phyloP scores from a whole-genome alignment of 1,139 yeast species.

The Blastobotrys illinoisensis region DNA sequence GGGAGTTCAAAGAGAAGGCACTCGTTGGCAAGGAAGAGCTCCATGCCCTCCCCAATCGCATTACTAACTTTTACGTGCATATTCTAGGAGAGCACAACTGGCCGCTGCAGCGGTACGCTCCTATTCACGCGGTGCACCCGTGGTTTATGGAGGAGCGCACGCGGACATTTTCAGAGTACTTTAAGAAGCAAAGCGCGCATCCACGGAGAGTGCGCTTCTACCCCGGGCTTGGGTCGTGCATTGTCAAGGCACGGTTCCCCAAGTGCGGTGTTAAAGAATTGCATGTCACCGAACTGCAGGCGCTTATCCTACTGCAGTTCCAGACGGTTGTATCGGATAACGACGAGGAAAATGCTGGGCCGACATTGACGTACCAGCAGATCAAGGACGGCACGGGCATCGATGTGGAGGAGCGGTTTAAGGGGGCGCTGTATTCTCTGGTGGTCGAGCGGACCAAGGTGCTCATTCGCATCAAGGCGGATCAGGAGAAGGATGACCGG shows the following conservation, averaged over 20 bases:
- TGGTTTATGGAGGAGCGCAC: not conserved
- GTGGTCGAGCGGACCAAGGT: conserved; percentile 28
- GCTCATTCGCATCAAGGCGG: conserved; percentile 21
- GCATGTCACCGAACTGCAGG: conserved; percentile 28
- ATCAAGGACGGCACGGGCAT: conserved; percentile 19
- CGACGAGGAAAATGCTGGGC: conserved; percentile 14
- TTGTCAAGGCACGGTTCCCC: conserved; percentile 30
- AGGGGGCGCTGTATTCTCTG: conserved; percentile 28
- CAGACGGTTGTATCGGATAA: not conserved
- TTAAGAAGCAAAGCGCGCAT: not conserved
- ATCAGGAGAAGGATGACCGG: conserved; percentile 22
- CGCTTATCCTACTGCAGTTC: conserved; percentile 29
- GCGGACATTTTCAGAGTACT: not conserved
- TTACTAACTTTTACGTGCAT: not conserved
- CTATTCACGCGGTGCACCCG: not conserved
- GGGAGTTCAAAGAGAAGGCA: conserved; percentile 20
- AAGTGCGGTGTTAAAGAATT: conserved; percentile 30
- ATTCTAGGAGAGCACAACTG: not conserved
- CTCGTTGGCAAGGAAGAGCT: not conserved
- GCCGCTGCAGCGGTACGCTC: not conserved
- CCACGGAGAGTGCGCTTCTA: not conserved
- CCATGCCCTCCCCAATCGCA: not conserved
- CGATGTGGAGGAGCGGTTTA: conserved; percentile 16
- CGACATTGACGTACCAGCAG: conserved; percentile 21
- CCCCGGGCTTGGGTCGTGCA: conserved; percentile 27